Evolutionary conservation across 2,329 filamentous ascomycete genomes (phyloP).

Genomic region (Colletotrichum lini): DNA sequence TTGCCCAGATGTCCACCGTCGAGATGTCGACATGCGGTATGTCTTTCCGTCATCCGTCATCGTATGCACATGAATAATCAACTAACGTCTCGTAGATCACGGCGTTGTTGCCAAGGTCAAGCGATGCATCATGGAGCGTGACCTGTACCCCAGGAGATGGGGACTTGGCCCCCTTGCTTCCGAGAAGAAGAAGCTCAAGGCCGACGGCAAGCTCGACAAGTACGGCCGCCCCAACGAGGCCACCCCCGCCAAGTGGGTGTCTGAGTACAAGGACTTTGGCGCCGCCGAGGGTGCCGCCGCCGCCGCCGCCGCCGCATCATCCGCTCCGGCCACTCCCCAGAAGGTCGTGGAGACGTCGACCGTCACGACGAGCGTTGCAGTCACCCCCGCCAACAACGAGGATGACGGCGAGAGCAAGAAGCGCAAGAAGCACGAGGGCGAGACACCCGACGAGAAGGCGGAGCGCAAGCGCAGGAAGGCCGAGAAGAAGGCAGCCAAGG

Average conservation of each 20-base stretch:
- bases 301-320: conserved; percentile 60
- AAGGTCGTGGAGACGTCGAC: conserved; percentile 54
- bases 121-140: conserved; percentile 99
- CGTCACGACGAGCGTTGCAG: conserved; percentile 59
- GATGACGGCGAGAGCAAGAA: conserved; percentile 74
- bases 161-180: conserved; percentile 92
- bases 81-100: conserved; percentile 72
- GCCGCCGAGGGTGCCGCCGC: conserved; percentile 62
- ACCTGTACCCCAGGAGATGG: conserved; percentile 97
- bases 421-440: conserved; percentile 87
- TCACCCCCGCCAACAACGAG: conserved; percentile 60
- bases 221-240: conserved; percentile 92
- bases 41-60: conserved; percentile 14
- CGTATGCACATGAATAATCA: not conserved
- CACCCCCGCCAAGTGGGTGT: conserved; percentile 93
- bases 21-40: conserved; percentile 87
- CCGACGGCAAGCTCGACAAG: conserved; percentile 98
- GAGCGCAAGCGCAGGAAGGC: conserved; percentile 73
- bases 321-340: conserved; percentile 57
- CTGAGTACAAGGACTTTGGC: conserved; percentile 91
- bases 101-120: conserved; percentile 99
- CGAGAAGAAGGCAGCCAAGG: conserved; percentile 72
- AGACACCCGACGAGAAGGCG: conserved; percentile 78
- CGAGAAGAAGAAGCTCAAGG: conserved; percentile 99
- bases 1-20: conserved; percentile 97